These are phyloP conservation scores for Mortierella sp. DNA, from an alignment of 371 early-diverging fungal species.

Conservation along the genomic window DNA sequence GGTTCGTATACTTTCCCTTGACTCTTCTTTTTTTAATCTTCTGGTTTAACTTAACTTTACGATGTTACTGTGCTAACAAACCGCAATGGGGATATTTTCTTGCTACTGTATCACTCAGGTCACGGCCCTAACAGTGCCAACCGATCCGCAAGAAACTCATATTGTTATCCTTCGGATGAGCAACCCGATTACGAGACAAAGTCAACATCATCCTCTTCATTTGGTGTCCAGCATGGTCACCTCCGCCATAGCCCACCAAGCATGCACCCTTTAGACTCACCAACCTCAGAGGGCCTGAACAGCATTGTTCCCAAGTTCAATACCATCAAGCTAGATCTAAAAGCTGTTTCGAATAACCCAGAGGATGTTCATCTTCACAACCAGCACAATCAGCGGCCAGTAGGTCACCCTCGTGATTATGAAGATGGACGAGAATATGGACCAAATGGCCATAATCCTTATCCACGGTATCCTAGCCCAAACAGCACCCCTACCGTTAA, in stretches of 20 bases:
- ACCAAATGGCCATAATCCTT: neutral
- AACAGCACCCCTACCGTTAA: neutral
- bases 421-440: neutral
- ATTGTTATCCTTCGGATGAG: constrained; percentile 15
- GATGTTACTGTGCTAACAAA: too few species aligned
- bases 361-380: constrained; percentile 2
- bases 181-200: constrained; percentile 4
- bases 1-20: constrained; percentile 4
- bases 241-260: constrained; percentile 13
- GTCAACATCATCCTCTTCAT: constrained; percentile 4
- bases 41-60: too few species aligned
- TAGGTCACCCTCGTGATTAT: neutral
- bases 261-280: constrained; percentile 41
- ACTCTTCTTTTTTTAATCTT: too few species aligned
- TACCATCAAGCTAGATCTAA: constrained; percentile 40
- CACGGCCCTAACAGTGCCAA: constrained; percentile 7
- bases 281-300: constrained; percentile 27
- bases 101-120: neutral
- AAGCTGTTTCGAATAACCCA: constrained; percentile 8
- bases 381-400: constrained; percentile 1
- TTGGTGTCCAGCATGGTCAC: constrained; percentile 5
- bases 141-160: constrained; percentile 19
- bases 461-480: constrained; percentile 19
- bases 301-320: constrained; percentile 46
- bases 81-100: neutral